These are phyloP conservation scores for Saccharomycopsis crataegensis DNA, from an alignment of 1,139 yeast genomes.

Conservation along the genomic window DNA sequence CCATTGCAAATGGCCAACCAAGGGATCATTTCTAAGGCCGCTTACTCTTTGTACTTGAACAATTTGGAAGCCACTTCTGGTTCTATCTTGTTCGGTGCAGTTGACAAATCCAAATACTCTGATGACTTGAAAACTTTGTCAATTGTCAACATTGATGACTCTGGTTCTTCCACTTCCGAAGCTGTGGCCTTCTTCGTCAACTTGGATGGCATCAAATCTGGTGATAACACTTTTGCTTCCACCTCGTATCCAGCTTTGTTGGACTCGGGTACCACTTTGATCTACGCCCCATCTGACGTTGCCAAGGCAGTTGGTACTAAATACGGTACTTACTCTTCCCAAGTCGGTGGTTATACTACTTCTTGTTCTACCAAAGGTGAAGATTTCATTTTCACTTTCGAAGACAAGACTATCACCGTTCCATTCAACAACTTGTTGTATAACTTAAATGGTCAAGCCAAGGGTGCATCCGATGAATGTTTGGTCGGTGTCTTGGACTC, in stretches of 20 bases:
- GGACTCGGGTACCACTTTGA: slow-evolving; percentile 45
- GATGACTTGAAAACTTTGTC: too few species aligned
- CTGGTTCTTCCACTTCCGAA: background rate
- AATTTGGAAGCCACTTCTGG: too few species aligned
- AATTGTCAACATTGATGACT: too few species aligned
- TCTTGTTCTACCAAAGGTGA: slow-evolving; percentile 22
- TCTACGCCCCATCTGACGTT: slow-evolving; percentile 32
- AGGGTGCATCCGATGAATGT: too few species aligned
- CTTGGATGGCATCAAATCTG: slow-evolving; percentile 5
- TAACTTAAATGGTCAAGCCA: slow-evolving; percentile 9
- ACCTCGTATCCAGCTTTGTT: slow-evolving; percentile 31
- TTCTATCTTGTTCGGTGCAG: too few species aligned
- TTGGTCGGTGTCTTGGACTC: too few species aligned
- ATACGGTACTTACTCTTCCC: too few species aligned
- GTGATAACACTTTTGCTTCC: background rate
- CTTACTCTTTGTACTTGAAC: too few species aligned
- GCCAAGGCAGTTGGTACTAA: too few species aligned
- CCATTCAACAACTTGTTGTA: slow-evolving; percentile 27
- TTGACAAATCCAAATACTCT: too few species aligned
- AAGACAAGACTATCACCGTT: slow-evolving; percentile 34
- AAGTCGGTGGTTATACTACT: too few species aligned
- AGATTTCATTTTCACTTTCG: slow-evolving; percentile 33
- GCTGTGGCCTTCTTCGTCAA: slow-evolving; percentile 9
- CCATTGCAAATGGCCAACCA: slow-evolving; percentile 39
- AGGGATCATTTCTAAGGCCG: slow-evolving; percentile 38